Percentiles rank a stretch among this genome's conserved stretches.
phyloP scores from a whole-genome alignment of 148 eudicot genomes.

The Heliosperma pusillum region DNA sequence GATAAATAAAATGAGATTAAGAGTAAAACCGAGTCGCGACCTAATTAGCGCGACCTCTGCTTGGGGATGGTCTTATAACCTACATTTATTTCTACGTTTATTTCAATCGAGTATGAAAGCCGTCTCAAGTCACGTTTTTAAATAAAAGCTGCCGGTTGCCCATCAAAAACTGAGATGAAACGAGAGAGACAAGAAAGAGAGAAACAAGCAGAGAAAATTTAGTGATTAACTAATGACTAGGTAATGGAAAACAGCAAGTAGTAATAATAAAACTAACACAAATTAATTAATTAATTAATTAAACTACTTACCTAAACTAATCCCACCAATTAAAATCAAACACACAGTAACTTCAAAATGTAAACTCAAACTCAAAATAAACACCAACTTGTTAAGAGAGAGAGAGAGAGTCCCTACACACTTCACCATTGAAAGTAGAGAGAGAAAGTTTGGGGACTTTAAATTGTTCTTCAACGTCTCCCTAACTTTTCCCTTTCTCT shows the following conservation, averaged over 20 bases:
- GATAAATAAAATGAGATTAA: too few relatives aligned
- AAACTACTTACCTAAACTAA: slow-evolving; percentile 3
- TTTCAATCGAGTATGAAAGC: too few relatives aligned
- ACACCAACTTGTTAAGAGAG: neutral
- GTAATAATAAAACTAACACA: neutral
- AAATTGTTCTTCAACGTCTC: slow-evolving; percentile 25
- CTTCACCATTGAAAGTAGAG: neutral
- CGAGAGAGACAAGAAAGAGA: neutral
- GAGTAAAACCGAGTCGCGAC: too few relatives aligned
- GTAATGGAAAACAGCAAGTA: slow-evolving; percentile 2
- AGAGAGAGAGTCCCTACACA: neutral
- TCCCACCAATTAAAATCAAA: neutral
- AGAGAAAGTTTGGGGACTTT: neutral
- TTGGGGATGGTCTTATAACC: too few relatives aligned
- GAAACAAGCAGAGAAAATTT: neutral
- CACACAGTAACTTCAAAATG: too few relatives aligned
- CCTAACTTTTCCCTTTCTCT: slow-evolving; percentile 8
- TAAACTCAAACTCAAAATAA: neutral
- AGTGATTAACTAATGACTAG: neutral
- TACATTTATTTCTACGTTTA: too few relatives aligned
- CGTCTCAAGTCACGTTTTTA: too few relatives aligned
- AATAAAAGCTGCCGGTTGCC: too few relatives aligned
- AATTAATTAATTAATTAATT: neutral
- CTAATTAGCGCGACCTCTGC: too few relatives aligned
- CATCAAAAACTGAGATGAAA: neutral